Percentiles rank a stretch among this genome's conserved stretches.
Evolutionary conservation across 208 protist genomes (phyloP).

Genomic region (Leishmania braziliensis): DNA sequence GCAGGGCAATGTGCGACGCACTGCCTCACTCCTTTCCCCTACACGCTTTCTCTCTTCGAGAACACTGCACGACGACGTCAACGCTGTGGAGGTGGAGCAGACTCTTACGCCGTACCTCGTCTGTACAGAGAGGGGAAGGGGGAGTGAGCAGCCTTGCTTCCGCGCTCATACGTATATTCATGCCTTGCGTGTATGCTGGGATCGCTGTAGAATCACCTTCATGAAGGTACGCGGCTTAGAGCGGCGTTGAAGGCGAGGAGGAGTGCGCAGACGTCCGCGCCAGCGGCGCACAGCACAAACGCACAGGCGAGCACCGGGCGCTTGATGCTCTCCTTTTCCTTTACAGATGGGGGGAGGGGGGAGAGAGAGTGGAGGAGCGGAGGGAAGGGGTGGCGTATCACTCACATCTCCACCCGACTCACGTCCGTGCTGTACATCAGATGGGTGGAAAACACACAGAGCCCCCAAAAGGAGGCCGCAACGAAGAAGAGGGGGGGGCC

Average conservation of each 20-base stretch:
- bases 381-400: not conserved
- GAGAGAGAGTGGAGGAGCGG: not conserved
- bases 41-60: not conserved
- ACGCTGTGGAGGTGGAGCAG: not conserved
- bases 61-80: not conserved
- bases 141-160: not conserved
- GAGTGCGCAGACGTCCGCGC: not conserved
- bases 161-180: not conserved
- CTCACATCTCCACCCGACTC: not conserved
- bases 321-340: not conserved
- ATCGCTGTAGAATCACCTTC: not conserved
- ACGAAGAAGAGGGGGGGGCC: not conserved
- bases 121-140: not conserved
- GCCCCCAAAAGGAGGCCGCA: not conserved
- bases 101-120: not conserved
- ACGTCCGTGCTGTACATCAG: not conserved
- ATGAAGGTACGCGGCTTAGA: not conserved
- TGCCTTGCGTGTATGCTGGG: not conserved
- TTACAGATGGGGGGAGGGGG: not conserved
- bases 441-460: not conserved
- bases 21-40: not conserved
- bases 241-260: not conserved
- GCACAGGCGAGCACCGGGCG: not conserved
- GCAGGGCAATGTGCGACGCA: not conserved
- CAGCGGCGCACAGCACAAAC: not conserved